Evolutionary conservation across 202 grass and related monocot genomes (phyloP).

Genomic region (Bolboschoenoplectus hybrid): DNA sequence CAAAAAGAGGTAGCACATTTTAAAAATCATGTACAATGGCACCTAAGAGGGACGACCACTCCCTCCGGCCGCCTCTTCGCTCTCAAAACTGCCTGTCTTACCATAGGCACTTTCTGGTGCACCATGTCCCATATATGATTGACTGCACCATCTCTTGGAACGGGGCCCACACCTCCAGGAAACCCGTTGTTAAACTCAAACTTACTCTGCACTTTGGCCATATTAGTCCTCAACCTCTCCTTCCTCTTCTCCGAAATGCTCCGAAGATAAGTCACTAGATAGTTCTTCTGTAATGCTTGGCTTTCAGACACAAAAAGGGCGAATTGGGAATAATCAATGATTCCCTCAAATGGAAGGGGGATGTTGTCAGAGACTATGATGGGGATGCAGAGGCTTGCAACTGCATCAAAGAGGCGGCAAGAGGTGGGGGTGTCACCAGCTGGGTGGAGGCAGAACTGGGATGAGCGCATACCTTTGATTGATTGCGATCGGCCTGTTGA

Average conservation of each 20-base stretch:
- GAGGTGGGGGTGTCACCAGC: slow-evolving; percentile 91
- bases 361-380: slow-evolving; percentile 83
- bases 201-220: slow-evolving; percentile 54
- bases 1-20: background rate
- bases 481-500: slow-evolving; percentile 77
- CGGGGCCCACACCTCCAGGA: slow-evolving; percentile 34
- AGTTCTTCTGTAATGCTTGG: slow-evolving; percentile 62
- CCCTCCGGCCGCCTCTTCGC: slow-evolving; percentile 65
- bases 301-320: slow-evolving; percentile 65
- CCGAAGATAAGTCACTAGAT: slow-evolving; percentile 61
- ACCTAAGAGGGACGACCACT: slow-evolving; percentile 52
- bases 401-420: slow-evolving; percentile 87
- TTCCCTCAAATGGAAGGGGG: slow-evolving; percentile 86
- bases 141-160: slow-evolving; percentile 55
- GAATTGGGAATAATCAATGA: slow-evolving; percentile 79
- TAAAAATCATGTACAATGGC: slow-evolving; percentile 75
- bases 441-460: slow-evolving; percentile 87
- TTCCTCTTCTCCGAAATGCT: slow-evolving; percentile 60
- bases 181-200: slow-evolving; percentile 66
- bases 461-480: slow-evolving; percentile 77
- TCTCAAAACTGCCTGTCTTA: slow-evolving; percentile 51
- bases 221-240: slow-evolving; percentile 56
- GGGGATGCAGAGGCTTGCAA: slow-evolving; percentile 89
- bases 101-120: slow-evolving; percentile 65
- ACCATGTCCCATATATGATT: slow-evolving; percentile 82